These are phyloP conservation scores for Nothomitra cinnamomea DNA, from an alignment of 2,329 filamentous ascomycete species.

Conservation along the genomic window DNA sequence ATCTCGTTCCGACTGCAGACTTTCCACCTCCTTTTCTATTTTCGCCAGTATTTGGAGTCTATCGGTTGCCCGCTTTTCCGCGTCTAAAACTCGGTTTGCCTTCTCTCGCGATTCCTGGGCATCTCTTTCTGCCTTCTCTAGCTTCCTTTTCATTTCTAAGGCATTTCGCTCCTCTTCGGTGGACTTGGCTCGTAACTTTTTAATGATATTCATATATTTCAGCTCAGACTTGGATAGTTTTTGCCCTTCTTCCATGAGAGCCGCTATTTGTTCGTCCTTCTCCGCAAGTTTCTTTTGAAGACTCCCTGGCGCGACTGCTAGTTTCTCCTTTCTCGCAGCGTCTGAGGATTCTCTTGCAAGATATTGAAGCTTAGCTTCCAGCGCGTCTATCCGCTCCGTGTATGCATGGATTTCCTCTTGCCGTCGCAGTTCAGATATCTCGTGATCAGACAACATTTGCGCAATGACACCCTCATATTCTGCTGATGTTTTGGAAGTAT, in stretches of 20 bases:
- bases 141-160: constrained; percentile 39
- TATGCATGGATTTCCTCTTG: constrained; percentile 73
- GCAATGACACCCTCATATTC: constrained; percentile 29
- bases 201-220: constrained; percentile 66
- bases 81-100: constrained; percentile 40
- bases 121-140: constrained; percentile 33
- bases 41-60: constrained; percentile 34
- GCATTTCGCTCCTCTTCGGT: constrained; percentile 48
- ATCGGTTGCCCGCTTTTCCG: constrained; percentile 38
- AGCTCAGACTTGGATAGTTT: constrained; percentile 75
- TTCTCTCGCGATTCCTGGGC: constrained; percentile 30
- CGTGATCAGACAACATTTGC: constrained; percentile 32
- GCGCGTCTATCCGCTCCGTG: constrained; percentile 75
- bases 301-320: constrained; percentile 45
- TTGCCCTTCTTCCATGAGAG: constrained; percentile 83
- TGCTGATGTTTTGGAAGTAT: constrained; percentile 8
- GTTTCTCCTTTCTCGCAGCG: constrained; percentile 50
- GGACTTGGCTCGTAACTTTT: constrained; percentile 55
- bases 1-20: constrained; percentile 44
- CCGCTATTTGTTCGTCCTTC: constrained; percentile 77
- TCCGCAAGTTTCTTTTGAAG: constrained; percentile 67
- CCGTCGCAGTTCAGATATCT: constrained; percentile 38
- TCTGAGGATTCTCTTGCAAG: constrained; percentile 66
- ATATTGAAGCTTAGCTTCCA: constrained; percentile 83
- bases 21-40: constrained; percentile 39